Evolutionary conservation across 441 rosid species (phyloP).

Genomic region (Daphne laureola): DNA sequence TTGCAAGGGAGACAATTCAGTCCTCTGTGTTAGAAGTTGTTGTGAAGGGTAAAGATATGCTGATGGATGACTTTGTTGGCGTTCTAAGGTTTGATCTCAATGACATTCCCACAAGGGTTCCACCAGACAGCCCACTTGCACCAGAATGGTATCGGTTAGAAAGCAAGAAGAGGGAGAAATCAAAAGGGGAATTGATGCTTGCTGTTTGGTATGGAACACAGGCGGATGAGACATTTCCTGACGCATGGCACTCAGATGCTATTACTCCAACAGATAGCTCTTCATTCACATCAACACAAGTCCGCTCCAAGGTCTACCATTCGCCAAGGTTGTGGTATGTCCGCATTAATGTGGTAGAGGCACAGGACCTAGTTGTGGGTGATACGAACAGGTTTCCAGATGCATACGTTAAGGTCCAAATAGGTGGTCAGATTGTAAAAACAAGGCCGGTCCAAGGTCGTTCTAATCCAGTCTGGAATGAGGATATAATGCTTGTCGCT

Average conservation of each 20-base stretch:
- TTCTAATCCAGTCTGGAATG: conserved; percentile 73
- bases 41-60: conserved; percentile 70
- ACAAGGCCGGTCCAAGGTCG: conserved; percentile 53
- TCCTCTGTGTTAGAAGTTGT: conserved; percentile 58
- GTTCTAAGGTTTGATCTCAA: conserved; percentile 51
- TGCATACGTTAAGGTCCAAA: conserved; percentile 58
- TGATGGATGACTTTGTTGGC: conserved; percentile 80
- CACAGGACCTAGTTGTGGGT: conserved; percentile 59
- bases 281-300: conserved; percentile 30
- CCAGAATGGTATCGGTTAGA: conserved; percentile 85
- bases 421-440: conserved; percentile 63
- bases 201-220: conserved; percentile 97
- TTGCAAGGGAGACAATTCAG: conserved; percentile 62
- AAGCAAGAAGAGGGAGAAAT: conserved; percentile 51
- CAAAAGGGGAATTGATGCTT: conserved; percentile 73
- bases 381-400: conserved; percentile 62
- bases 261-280: conserved; percentile 40
- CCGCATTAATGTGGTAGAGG: conserved; percentile 79
- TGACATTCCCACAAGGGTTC: conserved; percentile 69
- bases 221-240: conserved; percentile 90
- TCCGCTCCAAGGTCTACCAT: conserved; percentile 86
- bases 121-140: conserved; percentile 88
- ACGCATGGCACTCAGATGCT: conserved; percentile 84
- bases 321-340: conserved; percentile 93
- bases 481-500: conserved; percentile 79